Base-by-base conservation (phyloP, 768 basidiomycete species). In the Termitomyces sp. region DNA sequence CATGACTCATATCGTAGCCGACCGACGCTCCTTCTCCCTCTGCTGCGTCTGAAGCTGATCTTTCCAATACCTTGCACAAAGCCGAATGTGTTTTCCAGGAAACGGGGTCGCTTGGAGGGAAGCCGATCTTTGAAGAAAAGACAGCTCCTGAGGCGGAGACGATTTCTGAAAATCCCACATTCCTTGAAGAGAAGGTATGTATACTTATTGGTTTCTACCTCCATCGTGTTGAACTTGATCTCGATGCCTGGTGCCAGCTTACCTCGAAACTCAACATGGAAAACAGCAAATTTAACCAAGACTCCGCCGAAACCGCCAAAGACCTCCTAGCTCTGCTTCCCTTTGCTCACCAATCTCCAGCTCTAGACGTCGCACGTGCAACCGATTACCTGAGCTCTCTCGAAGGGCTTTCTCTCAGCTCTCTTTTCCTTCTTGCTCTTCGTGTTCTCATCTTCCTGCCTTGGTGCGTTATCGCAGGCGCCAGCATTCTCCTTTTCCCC, bases 381-480 rank as follows among this genome's bases (percentile, higher is more conserved):
- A 56, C 49, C 38, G 55, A 57, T 32, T 22, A 36, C 13, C 39
- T 57, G 7, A 40, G 33, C 55, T 51, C 49, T 48, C 32, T 65
- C 18, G n/a, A 44, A 33, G 48, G 57, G 7, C 13, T 68, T 55
- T 55, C 62, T 46, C 32, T 44, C 33, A 58, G 45, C 13, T 61
- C 66, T 38, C 44, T 73, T 32, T 39, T 69, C 24, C 45, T 55
- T 36, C 57, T 69, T 48, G 55, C 71, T 22, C 56, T 73, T 36
- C 70, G 71, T 40, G 42, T 73, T 12, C 5, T 75, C 2, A 66
- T 74, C 22, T 80, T 82, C 62, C 55, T 82, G 0, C 81, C 81
- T 39, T 82, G 81, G 81, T 79, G 78, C 58, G 67, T 76, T 42
- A 68, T 73, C 38, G 77, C 80, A n/a, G 80, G 81, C 36, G 79